Evolutionary conservation across 805 yeast species (phyloP).

Genomic region (Yamadazyma paraphyllophila): DNA sequence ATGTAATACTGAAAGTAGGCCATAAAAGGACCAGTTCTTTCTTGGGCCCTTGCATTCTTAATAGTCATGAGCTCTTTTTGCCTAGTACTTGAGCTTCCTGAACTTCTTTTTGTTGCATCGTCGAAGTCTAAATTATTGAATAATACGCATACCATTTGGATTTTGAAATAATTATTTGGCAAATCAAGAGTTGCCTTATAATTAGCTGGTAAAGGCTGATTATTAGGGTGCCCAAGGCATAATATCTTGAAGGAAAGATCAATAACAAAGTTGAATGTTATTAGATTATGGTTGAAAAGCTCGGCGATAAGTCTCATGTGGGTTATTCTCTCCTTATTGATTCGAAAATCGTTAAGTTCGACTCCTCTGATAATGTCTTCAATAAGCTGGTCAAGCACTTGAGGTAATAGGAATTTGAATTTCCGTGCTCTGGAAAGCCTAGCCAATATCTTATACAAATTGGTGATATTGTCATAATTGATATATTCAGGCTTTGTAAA

Average conservation of each 20-base stretch:
- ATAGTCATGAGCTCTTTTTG: neutral
- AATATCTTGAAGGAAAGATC: constrained; percentile 56
- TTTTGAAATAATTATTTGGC: constrained; percentile 69
- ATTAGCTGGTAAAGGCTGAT: constrained; percentile 52
- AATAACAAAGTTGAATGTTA: constrained; percentile 46
- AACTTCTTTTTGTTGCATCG: neutral
- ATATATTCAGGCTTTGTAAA: constrained; percentile 63
- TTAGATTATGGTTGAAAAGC: constrained; percentile 46
- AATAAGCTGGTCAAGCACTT: constrained; percentile 57
- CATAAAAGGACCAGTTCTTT: constrained; percentile 35
- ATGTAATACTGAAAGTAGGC: constrained; percentile 70
- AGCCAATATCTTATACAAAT: constrained; percentile 3
- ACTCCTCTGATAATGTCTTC: constrained; percentile 67
- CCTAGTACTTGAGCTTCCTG: neutral
- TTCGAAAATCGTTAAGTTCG: constrained; percentile 59
- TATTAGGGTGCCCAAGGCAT: constrained; percentile 62
- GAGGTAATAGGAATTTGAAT: constrained; percentile 40
- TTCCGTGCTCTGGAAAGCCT: constrained; percentile 21
- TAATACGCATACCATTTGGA: constrained; percentile 46
- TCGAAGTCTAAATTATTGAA: constrained; percentile 3
- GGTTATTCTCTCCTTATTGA: constrained; percentile 60
- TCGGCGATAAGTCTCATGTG: constrained; percentile 60
- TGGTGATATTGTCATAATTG: constrained; percentile 48
- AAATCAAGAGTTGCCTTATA: constrained; percentile 50
- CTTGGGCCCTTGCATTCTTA: constrained; percentile 5